Percentiles rank a stretch among this genome's conserved stretches.
These are phyloP conservation scores for Neurospora sp. DNA, from an alignment of 2,329 filamentous ascomycete species.

Conservation along the genomic window DNA sequence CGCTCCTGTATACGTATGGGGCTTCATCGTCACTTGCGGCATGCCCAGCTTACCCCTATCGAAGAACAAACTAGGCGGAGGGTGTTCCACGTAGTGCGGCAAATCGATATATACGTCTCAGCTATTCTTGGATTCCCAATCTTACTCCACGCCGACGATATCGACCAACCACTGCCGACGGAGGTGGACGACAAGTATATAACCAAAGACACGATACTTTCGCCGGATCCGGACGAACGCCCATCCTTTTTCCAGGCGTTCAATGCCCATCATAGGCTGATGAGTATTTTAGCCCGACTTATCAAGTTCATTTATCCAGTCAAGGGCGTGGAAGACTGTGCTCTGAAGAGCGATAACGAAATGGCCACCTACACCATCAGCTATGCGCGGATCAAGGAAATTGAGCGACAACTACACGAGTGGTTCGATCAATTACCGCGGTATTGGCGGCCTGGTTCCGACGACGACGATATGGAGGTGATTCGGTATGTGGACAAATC, in stretches of 20 bases:
- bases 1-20: constrained; percentile 69
- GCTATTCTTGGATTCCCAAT: constrained; percentile 58
- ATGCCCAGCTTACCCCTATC: constrained; percentile 51
- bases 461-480: constrained; percentile 58
- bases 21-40: constrained; percentile 62
- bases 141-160: constrained; percentile 52
- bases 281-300: constrained; percentile 55
- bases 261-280: constrained; percentile 55
- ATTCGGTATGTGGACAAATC: constrained; percentile 50
- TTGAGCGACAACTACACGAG: constrained; percentile 51
- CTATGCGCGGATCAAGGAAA: constrained; percentile 52
- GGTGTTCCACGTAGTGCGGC: constrained; percentile 58
- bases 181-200: constrained; percentile 61
- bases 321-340: constrained; percentile 42
- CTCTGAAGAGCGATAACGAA: constrained; percentile 30
- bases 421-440: constrained; percentile 63
- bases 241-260: constrained; percentile 54
- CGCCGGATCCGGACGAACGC: constrained; percentile 40
- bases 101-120: constrained; percentile 63
- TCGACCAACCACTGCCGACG: constrained; percentile 55
- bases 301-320: constrained; percentile 58
- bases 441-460: constrained; percentile 68
- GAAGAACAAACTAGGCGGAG: constrained; percentile 55
- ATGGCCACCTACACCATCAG: constrained; percentile 52
- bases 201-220: constrained; percentile 45